Base-by-base conservation (phyloP, 2,329 filamentous ascomycete species). In the Fusarium sp. region DNA sequence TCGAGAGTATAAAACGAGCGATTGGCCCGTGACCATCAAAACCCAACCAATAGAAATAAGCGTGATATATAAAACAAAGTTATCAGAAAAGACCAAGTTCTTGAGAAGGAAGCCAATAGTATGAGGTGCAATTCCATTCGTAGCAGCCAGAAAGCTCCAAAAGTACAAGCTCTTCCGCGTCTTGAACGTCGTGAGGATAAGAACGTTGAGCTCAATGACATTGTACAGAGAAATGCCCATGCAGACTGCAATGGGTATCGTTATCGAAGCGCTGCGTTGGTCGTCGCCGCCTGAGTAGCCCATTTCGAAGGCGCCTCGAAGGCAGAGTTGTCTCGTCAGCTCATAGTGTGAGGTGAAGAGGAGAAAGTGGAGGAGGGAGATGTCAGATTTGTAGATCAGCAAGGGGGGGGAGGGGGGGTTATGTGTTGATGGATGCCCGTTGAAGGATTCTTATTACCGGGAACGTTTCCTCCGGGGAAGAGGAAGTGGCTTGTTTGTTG, bases 1-100 rank as follows among this genome's bases (percentile, higher is more conserved):
- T 10, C 90, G 86, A 1, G 89, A 91, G 81, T 89, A 92, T 5
- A 92, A 82, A 4, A 92, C 89, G 18, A 91, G 75, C 0, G 87
- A 87, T 76, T 91, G 88, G 0, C 89, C 90, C 0, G 88, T 90
- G 0, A 92, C 85, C 88, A 91, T 90, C 3, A 74, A 50, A 33
- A 74, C 75, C 79, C 81, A 82, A 4, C 79, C 79, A 25, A 78
- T 52, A 23, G 79, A 64, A 19, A 80, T 78, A 21, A 80, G 62
- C 4, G 79, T 80, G 18, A 78, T 74, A 16, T 77, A 70, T 4
- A 76, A 35, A 21, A 78, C 67, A 28, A 71, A 66, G 1, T 59
- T 50, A 15, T 57, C 42, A 2, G 66, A 46, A 15, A 67, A 47
- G 11, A 58, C 37, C 7, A 79, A n/a, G 8, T 75, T 81, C 64